Evolutionary conservation across 2,329 filamentous ascomycete genomes (phyloP).

Genomic region (Zarea fungicola): DNA sequence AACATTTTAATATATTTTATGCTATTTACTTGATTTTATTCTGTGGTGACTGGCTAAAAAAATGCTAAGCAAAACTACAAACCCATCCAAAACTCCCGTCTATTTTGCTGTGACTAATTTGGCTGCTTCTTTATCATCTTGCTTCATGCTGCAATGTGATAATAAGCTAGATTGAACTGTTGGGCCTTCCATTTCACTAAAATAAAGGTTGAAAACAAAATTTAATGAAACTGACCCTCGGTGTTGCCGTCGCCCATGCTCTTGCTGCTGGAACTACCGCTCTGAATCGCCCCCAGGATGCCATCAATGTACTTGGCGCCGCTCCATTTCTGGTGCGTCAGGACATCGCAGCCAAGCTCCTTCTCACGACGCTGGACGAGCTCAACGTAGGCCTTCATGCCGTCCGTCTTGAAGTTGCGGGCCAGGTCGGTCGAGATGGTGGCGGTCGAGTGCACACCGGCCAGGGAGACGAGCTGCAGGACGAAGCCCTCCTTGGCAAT

Average conservation of each 20-base stretch:
- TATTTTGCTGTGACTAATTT: slow-evolving; percentile 7
- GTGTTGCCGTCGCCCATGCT: slow-evolving; percentile 96
- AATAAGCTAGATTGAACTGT: neutral
- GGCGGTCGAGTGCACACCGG: slow-evolving; percentile 61
- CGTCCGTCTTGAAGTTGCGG: slow-evolving; percentile 76
- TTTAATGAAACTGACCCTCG: slow-evolving; percentile 58
- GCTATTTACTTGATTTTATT: no score
- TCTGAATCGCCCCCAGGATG: slow-evolving; percentile 84
- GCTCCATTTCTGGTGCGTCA: slow-evolving; percentile 89
- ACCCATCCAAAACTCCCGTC: slow-evolving; percentile 11
- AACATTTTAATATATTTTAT: no score
- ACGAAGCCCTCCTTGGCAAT: slow-evolving; percentile 82
- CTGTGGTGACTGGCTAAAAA: neutral
- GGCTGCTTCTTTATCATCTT: neutral
- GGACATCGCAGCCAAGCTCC: slow-evolving; percentile 83
- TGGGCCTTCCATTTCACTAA: no score
- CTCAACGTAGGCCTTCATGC: slow-evolving; percentile 97
- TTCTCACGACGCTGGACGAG: slow-evolving; percentile 86
- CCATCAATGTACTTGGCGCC: slow-evolving; percentile 73
- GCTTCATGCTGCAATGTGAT: neutral
- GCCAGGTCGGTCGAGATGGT: slow-evolving; percentile 69
- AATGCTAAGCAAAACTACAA: neutral
- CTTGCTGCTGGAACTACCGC: slow-evolving; percentile 80
- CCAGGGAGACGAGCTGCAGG: slow-evolving; percentile 61
- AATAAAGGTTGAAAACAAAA: no score